phyloP scores from a whole-genome alignment of 2,329 filamentous ascomycete species.

The Malbranchea cinnamomea region DNA sequence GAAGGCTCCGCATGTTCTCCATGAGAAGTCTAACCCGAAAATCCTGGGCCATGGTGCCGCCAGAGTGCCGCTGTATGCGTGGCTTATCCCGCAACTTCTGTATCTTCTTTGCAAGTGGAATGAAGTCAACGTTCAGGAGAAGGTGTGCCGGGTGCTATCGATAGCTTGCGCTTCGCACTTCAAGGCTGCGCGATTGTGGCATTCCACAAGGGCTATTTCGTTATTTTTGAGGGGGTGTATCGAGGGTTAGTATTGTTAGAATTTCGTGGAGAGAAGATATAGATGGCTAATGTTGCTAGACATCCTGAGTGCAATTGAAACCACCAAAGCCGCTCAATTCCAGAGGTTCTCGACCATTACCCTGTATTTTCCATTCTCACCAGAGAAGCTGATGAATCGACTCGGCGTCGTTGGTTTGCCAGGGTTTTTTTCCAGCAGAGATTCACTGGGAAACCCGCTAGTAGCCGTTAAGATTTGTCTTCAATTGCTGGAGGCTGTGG shows the following conservation, averaged over 20 bases:
- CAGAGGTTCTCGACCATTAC: constrained; percentile 6
- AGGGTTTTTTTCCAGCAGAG: constrained; percentile 11
- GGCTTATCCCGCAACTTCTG: constrained; percentile 39
- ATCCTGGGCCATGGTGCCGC: constrained; percentile 32
- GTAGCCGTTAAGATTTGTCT: constrained; percentile 15
- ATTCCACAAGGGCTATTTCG: constrained; percentile 17
- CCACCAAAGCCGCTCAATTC: constrained; percentile 10
- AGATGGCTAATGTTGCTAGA: constrained; percentile 20
- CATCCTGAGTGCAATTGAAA: constrained; percentile 29
- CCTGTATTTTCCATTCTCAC: constrained; percentile 11
- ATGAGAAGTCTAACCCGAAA: constrained; percentile 50
- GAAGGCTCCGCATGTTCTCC: constrained; percentile 52
- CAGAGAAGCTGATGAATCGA: neutral
- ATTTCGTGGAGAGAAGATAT: neutral
- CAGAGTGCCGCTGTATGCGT: constrained; percentile 36
- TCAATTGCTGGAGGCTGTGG: constrained; percentile 18
- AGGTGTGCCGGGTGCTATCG: constrained; percentile 22
- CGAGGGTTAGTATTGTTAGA: constrained; percentile 20
- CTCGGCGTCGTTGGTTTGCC: constrained; percentile 11
- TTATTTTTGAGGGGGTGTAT: constrained; percentile 21
- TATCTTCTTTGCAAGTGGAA: constrained; percentile 30
- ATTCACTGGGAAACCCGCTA: constrained; percentile 17
- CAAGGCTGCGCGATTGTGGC: constrained; percentile 18
- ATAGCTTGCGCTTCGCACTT: constrained; percentile 19
- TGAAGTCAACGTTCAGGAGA: constrained; percentile 26